phyloP scores from a whole-genome alignment of 2,329 filamentous ascomycete genomes.

The Scedosporium aurantiacum region DNA sequence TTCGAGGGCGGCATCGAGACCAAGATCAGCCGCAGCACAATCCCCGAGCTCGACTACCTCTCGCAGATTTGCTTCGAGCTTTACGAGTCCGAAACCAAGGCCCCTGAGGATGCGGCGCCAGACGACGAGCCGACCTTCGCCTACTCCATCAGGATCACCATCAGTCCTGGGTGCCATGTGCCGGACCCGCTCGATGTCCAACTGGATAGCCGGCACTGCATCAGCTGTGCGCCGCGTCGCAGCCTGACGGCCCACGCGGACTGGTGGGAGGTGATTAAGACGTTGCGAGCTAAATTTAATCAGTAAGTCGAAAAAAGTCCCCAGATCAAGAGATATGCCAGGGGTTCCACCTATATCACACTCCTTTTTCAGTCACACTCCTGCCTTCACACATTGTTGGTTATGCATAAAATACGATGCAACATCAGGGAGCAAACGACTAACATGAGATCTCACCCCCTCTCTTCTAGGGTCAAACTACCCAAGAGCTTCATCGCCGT shows the following conservation, averaged over 20 bases:
- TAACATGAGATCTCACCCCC: neutral
- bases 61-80: conserved; percentile 97
- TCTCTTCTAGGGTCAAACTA: conserved; percentile 45
- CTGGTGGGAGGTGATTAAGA: conserved; percentile 97
- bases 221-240: conserved; percentile 82
- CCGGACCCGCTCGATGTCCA: conserved; percentile 95
- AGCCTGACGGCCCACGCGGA: conserved; percentile 85
- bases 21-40: conserved; percentile 89
- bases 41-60: conserved; percentile 93
- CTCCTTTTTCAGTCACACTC: conserved; percentile 9
- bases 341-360: neutral
- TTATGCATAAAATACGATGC: neutral
- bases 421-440: neutral
- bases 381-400: neutral
- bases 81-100: conserved; percentile 81
- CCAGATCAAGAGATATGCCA: neutral
- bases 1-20: conserved; percentile 93
- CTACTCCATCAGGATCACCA: conserved; percentile 92
- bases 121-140: conserved; percentile 64
- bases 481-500: conserved; percentile 56
- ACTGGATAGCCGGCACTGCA: conserved; percentile 91
- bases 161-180: conserved; percentile 91
- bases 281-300: conserved; percentile 85
- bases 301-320: conserved; percentile 47
- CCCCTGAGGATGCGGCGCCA: conserved; percentile 19